Evolutionary conservation across 225 moss, liverwort and hornwort genomes (phyloP).

Genomic region (Thuidium tamariscinum): DNA sequence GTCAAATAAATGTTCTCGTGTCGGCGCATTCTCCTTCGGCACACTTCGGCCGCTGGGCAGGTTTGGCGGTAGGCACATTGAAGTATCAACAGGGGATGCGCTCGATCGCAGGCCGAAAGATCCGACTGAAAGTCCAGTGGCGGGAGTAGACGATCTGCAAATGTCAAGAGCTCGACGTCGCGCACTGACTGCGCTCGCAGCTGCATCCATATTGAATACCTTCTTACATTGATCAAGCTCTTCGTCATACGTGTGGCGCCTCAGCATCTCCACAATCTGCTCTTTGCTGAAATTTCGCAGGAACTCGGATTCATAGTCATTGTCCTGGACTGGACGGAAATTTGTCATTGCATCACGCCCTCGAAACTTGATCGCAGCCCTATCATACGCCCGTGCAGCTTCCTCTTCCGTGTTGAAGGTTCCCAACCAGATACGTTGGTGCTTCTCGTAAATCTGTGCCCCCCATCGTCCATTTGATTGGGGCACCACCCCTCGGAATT

Average conservation of each 20-base stretch:
- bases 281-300: constrained; percentile 75
- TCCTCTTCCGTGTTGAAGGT: constrained; percentile 98
- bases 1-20: constrained; percentile 89
- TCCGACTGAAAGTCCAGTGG: constrained; percentile 12
- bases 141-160: constrained; percentile 16
- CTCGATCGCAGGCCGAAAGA: constrained; percentile 10
- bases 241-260: constrained; percentile 94
- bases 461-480: constrained; percentile 99
- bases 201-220: constrained; percentile 53
- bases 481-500: constrained; percentile 96
- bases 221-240: constrained; percentile 93
- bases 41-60: constrained; percentile 11
- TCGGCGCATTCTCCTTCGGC: constrained; percentile 5
- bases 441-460: constrained; percentile 98
- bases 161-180: constrained; percentile 26
- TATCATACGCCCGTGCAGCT: constrained; percentile 86
- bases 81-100: not conserved
- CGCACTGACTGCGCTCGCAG: constrained; percentile 23
- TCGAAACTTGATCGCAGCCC: constrained; percentile 95
- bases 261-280: constrained; percentile 93
- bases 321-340: constrained; percentile 77
- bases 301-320: constrained; percentile 80
- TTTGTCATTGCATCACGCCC: constrained; percentile 98
- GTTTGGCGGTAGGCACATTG: constrained; percentile 18
- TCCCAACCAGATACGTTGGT: constrained; percentile 95